Base-by-base conservation (phyloP, 164 flowering plant species). In the Aristolochia fimbriata region DNA sequence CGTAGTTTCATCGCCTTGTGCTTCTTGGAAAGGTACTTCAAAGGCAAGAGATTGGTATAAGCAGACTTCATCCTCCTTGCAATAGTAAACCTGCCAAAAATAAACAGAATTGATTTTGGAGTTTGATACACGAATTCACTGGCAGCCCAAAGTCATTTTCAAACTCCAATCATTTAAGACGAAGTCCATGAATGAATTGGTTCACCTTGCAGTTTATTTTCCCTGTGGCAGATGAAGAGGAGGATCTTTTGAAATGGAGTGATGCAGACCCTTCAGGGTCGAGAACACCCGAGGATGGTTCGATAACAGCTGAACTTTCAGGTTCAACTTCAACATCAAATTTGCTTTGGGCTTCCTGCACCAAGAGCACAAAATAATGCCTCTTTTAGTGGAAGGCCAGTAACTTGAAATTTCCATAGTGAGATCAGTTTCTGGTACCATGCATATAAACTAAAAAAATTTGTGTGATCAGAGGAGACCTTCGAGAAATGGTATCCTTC, bases 51-150 rank as follows among this genome's bases (percentile, higher is more conserved):
- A 78, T 63, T 87, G 82, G 71, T 83, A 92, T 47, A 92, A 65
- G 64, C 98, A 92, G 25, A 88, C 93, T 67, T 92, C 96, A 65
- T 89, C 93, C 75, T 89, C 96, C 73, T 92, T 92, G 71, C 98
- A 92, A 65, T 85, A 89, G 71, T 87, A 92, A 47, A 89, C 91
- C 98, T 92, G 85, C 41, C 58, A 65, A 72, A 51, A 45, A 60
- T 57, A 60, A 17, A 17, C 45, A 31, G 12, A 30, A 56, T 30
- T 15, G n/a, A 15, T 30, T 56, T 15, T 56, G 22, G 16, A 49
- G 19, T 31, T 16, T 30, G 45, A 31, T 23, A 56, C 6, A 31
- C 45, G 33, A 15, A 54, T 54, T 24, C 24, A 23, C 15, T 24
- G 52, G 14, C 20, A 49, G 8, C 22, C 23, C 22, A 3, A 22